These are phyloP conservation scores for Vitis cinerea DNA, from an alignment of 164 flowering plant genomes.

Conservation along the genomic window DNA sequence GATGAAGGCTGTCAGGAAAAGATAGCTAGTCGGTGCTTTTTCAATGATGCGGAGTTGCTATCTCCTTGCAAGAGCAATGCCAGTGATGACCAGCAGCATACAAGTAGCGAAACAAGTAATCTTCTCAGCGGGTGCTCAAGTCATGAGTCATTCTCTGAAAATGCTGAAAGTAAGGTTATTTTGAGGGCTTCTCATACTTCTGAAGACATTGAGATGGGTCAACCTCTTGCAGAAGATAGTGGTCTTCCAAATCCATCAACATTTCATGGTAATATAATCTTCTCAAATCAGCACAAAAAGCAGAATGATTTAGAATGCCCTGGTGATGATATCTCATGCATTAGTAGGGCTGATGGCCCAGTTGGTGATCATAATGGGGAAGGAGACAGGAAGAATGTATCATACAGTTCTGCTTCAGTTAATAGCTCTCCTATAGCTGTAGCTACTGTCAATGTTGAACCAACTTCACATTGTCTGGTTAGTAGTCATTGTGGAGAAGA, in stretches of 20 bases:
- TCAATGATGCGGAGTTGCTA: background rate
- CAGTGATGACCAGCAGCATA: constrained; percentile 3
- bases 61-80: constrained; percentile 4
- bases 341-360: constrained; percentile 1
- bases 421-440: background rate
- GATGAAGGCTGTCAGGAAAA: constrained; percentile 4
- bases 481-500: too few relatives aligned
- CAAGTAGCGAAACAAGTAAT: constrained; percentile 13
- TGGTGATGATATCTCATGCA: constrained; percentile 4
- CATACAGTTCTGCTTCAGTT: background rate
- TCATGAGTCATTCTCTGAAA: constrained; percentile 16
- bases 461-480: too few relatives aligned
- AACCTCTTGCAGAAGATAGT: background rate
- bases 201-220: background rate
- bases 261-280: constrained; percentile 1
- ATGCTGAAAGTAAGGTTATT: constrained; percentile 8
- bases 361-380: background rate
- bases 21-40: constrained; percentile 3
- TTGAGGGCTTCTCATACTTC: background rate
- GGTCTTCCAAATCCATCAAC: background rate
- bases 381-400: background rate
- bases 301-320: constrained; percentile 3
- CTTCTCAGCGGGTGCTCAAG: constrained; percentile 11
- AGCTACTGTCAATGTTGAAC: background rate
- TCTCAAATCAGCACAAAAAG: background rate